Evolutionary conservation across 768 basidiomycete genomes (phyloP).

Genomic region (Candolleomyces efflorescens): DNA sequence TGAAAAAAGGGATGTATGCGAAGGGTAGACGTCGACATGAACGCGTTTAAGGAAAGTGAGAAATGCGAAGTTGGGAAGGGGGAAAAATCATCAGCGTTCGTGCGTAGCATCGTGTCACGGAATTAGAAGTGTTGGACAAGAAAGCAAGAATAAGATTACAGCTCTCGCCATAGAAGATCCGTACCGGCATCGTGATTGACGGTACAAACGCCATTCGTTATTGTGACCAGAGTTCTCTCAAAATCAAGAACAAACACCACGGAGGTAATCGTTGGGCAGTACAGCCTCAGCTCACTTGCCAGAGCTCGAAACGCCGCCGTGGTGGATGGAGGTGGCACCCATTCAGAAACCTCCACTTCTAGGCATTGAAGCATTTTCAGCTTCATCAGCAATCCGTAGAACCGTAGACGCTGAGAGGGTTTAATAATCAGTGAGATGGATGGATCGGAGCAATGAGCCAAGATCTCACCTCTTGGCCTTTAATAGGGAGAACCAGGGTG

Average conservation of each 20-base stretch:
- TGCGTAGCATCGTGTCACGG: not conserved
- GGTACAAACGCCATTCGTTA: slow-evolving; percentile 30
- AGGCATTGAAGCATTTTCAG: slow-evolving; percentile 47
- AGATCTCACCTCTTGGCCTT: slow-evolving; percentile 44
- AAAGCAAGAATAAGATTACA: slow-evolving; percentile 11
- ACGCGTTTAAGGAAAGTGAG: not conserved
- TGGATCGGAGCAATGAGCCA: slow-evolving; percentile 6
- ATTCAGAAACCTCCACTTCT: slow-evolving; percentile 63
- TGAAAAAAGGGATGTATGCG: not conserved
- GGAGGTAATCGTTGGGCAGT: slow-evolving; percentile 45
- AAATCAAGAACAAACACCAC: slow-evolving; percentile 64
- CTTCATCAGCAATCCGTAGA: slow-evolving; percentile 57
- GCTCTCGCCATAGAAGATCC: slow-evolving; percentile 32
- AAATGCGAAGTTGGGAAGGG: not conserved
- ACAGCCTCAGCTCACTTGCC: slow-evolving; percentile 56
- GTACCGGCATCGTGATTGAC: slow-evolving; percentile 25
- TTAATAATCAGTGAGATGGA: slow-evolving; percentile 2
- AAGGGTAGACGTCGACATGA: not conserved
- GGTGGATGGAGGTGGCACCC: slow-evolving; percentile 54
- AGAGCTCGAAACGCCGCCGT: slow-evolving; percentile 54
- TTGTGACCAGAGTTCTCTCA: slow-evolving; percentile 48
- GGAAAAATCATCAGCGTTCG: not conserved
- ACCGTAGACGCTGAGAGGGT: slow-evolving; percentile 46
- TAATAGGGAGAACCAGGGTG: slow-evolving; percentile 59
- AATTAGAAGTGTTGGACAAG: not conserved